Evolutionary conservation across 352 stramenopile species (phyloP).

Genomic region (Phytophthora constricta): DNA sequence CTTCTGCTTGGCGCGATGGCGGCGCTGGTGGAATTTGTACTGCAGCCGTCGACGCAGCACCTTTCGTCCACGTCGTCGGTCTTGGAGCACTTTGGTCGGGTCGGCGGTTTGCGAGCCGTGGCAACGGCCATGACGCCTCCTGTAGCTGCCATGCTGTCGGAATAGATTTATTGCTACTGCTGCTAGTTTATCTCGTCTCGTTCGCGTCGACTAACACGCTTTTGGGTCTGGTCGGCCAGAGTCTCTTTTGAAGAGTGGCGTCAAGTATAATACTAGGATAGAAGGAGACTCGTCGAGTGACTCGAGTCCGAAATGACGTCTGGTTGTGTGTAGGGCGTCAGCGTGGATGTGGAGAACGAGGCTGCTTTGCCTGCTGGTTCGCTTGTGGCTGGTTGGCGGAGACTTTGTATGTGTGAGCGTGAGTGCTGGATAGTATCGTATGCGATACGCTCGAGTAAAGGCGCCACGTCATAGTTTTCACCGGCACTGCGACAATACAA

Average conservation of each 20-base stretch:
- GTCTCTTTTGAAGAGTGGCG: too few species aligned
- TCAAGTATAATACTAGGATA: too few species aligned
- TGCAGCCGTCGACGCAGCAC: conserved; percentile 53
- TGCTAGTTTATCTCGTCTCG: too few species aligned
- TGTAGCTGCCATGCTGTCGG: conserved; percentile 22
- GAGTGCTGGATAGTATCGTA: neutral
- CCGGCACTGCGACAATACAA: too few species aligned
- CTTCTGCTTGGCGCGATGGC: conserved; percentile 73
- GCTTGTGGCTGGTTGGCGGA: too few species aligned
- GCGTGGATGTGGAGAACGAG: too few species aligned
- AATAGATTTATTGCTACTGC: neutral
- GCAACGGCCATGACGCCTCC: conserved; percentile 7
- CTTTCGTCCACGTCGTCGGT: conserved; percentile 43
- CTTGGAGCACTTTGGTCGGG: conserved; percentile 8
- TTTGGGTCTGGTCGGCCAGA: neutral
- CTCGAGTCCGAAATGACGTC: too few species aligned
- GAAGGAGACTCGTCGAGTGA: too few species aligned
- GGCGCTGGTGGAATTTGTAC: conserved; percentile 75
- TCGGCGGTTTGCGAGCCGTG: conserved; percentile 18
- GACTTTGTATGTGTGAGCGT: neutral
- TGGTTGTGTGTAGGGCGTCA: too few species aligned
- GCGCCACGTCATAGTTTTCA: too few species aligned
- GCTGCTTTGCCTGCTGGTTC: too few species aligned
- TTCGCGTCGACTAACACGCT: neutral
- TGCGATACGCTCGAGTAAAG: too few species aligned